phyloP scores from a whole-genome alignment of 2,329 filamentous ascomycete species.

The Pseudogymnoascus sp. region DNA sequence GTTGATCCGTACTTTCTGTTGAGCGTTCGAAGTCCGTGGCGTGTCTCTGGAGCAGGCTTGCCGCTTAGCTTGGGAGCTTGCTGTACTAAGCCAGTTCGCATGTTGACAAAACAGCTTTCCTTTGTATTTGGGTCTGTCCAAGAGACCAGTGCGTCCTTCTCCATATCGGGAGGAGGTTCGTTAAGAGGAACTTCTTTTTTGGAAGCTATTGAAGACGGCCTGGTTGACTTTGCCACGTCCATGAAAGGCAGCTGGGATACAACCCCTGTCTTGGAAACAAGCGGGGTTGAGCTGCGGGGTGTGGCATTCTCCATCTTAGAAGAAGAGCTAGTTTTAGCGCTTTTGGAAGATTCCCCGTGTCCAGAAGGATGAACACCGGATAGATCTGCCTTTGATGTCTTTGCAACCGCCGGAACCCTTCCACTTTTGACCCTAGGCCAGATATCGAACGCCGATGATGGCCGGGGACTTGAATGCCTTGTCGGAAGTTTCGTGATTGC shows the following conservation, averaged over 20 bases:
- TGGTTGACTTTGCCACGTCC: constrained; percentile 21
- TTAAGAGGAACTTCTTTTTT: not conserved
- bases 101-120: constrained; percentile 42
- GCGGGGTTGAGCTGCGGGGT: constrained; percentile 13
- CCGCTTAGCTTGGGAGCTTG: not conserved
- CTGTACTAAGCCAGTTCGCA: constrained; percentile 43
- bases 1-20: not conserved
- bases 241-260: constrained; percentile 40
- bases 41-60: not conserved
- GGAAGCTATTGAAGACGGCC: constrained; percentile 1
- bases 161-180: constrained; percentile 12
- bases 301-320: not conserved
- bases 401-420: not conserved
- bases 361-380: not conserved
- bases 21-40: not conserved
- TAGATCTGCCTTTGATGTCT: not conserved
- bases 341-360: not conserved
- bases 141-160: constrained; percentile 31
- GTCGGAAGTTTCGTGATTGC: not conserved
- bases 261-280: constrained; percentile 35
- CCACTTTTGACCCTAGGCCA: constrained; percentile 34
- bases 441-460: constrained; percentile 29
- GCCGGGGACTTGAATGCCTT: not conserved
- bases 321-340: not conserved
- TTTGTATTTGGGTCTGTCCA: constrained; percentile 58